phyloP scores from a whole-genome alignment of 805 yeast species.

The Lipomyces orientalis region DNA sequence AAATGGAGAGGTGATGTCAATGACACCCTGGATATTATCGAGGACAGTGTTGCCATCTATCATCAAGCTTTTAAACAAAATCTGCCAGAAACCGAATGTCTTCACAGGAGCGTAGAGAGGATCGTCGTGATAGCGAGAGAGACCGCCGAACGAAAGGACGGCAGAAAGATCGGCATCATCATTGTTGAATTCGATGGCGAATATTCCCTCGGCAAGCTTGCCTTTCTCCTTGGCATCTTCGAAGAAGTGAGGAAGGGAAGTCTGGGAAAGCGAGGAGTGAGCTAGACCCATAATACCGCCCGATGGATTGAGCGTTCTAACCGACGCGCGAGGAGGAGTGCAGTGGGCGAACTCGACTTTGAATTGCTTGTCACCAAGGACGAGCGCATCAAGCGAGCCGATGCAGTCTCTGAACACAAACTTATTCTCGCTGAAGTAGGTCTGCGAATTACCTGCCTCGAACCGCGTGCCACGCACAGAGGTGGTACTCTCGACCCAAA shows the following conservation, averaged over 20 bases:
- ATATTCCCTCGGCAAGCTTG: conserved; percentile 23
- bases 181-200: conserved; percentile 25
- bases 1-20: conserved; percentile 30
- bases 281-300: conserved; percentile 38
- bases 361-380: conserved; percentile 14
- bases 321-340: conserved; percentile 33
- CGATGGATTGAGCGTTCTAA: conserved; percentile 34
- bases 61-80: conserved; percentile 32
- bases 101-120: conserved; percentile 36
- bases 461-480: conserved; percentile 34
- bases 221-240: conserved; percentile 18
- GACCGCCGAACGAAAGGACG: conserved; percentile 29
- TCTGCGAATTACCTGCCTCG: conserved; percentile 27
- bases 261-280: conserved; percentile 34
- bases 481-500: conserved; percentile 36
- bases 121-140: conserved; percentile 29
- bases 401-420: conserved; percentile 34
- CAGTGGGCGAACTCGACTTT: conserved; percentile 34
- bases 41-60: conserved; percentile 33
- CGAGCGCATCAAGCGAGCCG: conserved; percentile 28
- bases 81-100: conserved; percentile 37
- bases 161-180: conserved; percentile 24
- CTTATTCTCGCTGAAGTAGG: conserved; percentile 31
- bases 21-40: conserved; percentile 36
- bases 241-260: conserved; percentile 31